A percentile compares a stretch with the other conserved stretches of the same genome.
phyloP scores from a whole-genome alignment of 2,329 filamentous ascomycete genomes.

The Talaromyces sp. region DNA sequence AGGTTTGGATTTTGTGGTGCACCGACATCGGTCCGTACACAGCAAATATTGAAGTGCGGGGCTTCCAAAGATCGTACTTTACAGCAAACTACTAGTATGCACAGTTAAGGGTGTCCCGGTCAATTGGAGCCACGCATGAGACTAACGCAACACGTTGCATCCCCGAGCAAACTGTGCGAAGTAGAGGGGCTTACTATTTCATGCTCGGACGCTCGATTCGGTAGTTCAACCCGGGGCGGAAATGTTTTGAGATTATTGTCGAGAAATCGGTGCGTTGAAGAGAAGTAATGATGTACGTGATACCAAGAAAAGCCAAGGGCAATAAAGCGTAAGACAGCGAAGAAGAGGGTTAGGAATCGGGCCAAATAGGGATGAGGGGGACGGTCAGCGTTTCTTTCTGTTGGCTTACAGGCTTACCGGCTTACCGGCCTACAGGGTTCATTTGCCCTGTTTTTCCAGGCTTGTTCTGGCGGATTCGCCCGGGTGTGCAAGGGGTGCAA shows the following conservation, averaged over 20 bases:
- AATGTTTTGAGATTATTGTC: not conserved
- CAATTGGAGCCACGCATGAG: slow-evolving; percentile 14
- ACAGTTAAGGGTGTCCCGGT: not conserved
- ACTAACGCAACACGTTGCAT: slow-evolving; percentile 10
- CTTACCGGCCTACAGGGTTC: not conserved
- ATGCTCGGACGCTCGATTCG: not conserved
- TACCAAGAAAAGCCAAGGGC: not conserved
- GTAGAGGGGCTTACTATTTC: not conserved
- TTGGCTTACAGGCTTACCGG: not conserved
- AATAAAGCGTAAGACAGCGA: not conserved
- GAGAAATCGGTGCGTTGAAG: not conserved
- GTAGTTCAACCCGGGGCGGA: not conserved
- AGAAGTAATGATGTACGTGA: not conserved
- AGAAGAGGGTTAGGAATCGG: not conserved
- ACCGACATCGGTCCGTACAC: not conserved
- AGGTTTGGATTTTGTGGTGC: not conserved
- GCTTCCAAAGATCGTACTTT: not conserved
- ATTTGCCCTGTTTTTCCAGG: not conserved
- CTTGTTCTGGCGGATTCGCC: not conserved
- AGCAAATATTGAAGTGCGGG: not conserved
- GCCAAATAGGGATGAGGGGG: not conserved
- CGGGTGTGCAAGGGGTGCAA: not conserved
- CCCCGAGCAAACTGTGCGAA: not conserved
- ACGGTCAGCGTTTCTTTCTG: not conserved
- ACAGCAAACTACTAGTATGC: not conserved